These are phyloP conservation scores for Chlamydomonas applanata DNA, from an alignment of 139 green algal genomes.

Conservation along the genomic window DNA sequence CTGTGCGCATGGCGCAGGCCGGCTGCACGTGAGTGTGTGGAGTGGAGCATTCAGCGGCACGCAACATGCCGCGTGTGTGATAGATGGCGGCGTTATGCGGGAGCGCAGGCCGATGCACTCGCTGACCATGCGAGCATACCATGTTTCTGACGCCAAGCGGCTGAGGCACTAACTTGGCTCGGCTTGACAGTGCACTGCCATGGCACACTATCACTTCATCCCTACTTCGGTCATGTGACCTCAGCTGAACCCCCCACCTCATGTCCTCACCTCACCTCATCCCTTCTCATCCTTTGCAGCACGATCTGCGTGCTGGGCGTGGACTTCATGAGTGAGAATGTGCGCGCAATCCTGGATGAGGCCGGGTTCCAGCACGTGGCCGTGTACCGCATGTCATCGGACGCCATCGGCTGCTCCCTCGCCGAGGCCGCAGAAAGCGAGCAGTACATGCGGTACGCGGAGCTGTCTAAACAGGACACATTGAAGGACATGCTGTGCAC, in stretches of 20 bases:
- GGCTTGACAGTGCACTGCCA: background rate
- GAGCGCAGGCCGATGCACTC: too few relatives aligned
- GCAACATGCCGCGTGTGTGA: too few relatives aligned
- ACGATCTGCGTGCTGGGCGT: conserved; percentile 91
- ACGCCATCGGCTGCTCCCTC: conserved; percentile 93
- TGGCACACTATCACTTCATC: background rate
- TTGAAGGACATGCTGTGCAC: too few relatives aligned
- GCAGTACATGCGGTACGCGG: conserved; percentile 77
- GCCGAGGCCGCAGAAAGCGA: conserved; percentile 87
- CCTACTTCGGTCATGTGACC: background rate
- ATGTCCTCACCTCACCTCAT: background rate
- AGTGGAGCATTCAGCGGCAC: background rate
- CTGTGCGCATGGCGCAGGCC: conserved; percentile 79
- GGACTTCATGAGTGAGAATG: conserved; percentile 99
- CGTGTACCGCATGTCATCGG: conserved; percentile 87
- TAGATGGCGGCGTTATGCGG: too few relatives aligned
- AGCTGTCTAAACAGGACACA: too few relatives aligned
- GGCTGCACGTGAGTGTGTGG: conserved; percentile 70
- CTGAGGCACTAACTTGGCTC: too few relatives aligned
- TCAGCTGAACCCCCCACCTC: background rate
- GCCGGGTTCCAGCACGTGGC: conserved; percentile 32
- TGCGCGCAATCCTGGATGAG: conserved; percentile 92
- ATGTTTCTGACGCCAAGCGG: too few relatives aligned
- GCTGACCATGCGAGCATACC: too few relatives aligned
- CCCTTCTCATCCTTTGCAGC: conserved; percentile 11